Percentiles rank a stretch among this genome's conserved stretches.
These are phyloP conservation scores for Isatis tinctoria DNA, from an alignment of 345 rosid species.

Conservation along the genomic window DNA sequence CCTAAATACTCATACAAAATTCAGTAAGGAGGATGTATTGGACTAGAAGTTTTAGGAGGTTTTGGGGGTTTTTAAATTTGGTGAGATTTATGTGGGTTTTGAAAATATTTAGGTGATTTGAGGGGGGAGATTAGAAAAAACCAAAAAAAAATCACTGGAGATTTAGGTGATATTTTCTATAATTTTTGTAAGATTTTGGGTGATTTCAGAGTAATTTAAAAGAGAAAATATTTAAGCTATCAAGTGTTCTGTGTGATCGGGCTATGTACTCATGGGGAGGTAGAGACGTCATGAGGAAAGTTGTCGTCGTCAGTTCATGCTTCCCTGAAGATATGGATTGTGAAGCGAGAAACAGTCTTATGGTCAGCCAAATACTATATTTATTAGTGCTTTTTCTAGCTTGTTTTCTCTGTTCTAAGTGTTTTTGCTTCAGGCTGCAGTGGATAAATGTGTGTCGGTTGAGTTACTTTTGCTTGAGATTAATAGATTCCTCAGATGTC, in stretches of 20 bases:
- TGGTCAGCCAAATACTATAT: conserved; percentile 41
- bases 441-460: conserved; percentile 65
- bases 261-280: conserved; percentile 70
- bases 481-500: conserved; percentile 43
- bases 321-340: conserved; percentile 48
- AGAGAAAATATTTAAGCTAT: too few species aligned
- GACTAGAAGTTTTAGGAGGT: too few species aligned
- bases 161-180: too few species aligned
- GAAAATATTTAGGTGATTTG: too few species aligned
- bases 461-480: conserved; percentile 65
- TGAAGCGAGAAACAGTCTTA: conserved; percentile 41
- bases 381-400: not conserved
- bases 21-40: too few species aligned
- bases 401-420: not conserved
- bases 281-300: conserved; percentile 62
- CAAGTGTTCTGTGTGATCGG: conserved; percentile 58
- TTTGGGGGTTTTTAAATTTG: too few species aligned
- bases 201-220: too few species aligned
- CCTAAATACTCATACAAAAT: too few species aligned
- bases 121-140: too few species aligned
- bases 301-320: conserved; percentile 59
- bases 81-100: too few species aligned
- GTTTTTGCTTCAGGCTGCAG: conserved; percentile 57
- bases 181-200: too few species aligned
- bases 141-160: too few species aligned